phyloP scores from a whole-genome alignment of 2,329 filamentous ascomycete species.

The Pseudonectria buxi region DNA sequence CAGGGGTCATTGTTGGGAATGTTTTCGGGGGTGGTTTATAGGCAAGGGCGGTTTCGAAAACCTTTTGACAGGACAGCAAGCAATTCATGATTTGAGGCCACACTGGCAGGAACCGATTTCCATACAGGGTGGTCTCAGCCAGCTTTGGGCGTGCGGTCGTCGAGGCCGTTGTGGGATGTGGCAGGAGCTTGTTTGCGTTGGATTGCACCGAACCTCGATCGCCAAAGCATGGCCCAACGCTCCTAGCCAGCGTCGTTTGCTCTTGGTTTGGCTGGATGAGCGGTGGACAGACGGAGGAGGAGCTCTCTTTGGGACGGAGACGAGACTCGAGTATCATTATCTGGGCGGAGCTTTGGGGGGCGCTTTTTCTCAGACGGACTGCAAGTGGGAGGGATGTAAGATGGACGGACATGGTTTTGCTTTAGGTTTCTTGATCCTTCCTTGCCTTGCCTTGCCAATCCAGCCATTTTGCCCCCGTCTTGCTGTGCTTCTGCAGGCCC shows the following conservation, averaged over 20 bases:
- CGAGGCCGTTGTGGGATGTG: too few species aligned
- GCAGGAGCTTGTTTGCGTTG: too few species aligned
- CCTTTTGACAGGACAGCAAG: constrained; percentile 1
- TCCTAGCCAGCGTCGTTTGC: too few species aligned
- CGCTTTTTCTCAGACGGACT: constrained; percentile 6
- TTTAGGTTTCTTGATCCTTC: constrained; percentile 12
- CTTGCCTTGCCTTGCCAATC: constrained; percentile 17
- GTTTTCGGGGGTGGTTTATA: constrained; percentile 4
- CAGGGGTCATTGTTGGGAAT: constrained; percentile 12
- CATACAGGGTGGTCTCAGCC: too few species aligned
- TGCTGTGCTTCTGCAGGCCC: constrained; percentile 12
- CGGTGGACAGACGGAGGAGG: too few species aligned
- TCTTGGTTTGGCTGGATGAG: too few species aligned
- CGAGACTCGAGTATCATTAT: constrained; percentile 15
- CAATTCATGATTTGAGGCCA: background rate
- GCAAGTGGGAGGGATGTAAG: constrained; percentile 7
- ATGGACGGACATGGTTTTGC: constrained; percentile 10
- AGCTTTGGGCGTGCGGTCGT: too few species aligned
- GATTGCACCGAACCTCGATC: too few species aligned
- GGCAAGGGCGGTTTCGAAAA: constrained; percentile 4
- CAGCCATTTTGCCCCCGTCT: constrained; percentile 15
- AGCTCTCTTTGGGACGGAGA: constrained; percentile 1
- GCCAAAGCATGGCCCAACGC: too few species aligned
- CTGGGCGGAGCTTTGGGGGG: constrained; percentile 8
- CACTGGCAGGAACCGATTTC: too few species aligned